These are phyloP conservation scores for Aspergillus bertholletiae DNA, from an alignment of 495 filamentous ascomycete genomes.

Conservation along the genomic window DNA sequence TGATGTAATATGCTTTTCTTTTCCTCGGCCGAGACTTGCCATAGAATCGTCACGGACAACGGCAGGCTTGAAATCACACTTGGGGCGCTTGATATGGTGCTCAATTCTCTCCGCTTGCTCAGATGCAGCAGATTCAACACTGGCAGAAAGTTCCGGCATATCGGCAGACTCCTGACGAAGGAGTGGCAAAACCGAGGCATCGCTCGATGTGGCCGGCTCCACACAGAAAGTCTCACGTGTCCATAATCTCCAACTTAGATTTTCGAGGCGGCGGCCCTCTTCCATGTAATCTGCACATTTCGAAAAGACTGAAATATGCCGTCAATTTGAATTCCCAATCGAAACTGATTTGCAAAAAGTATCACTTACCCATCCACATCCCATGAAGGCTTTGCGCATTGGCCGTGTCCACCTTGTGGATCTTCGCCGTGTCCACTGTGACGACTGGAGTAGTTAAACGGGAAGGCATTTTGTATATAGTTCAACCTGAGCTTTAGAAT, in stretches of 20 bases:
- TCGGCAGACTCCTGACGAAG: conserved; percentile 50
- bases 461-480: conserved; percentile 50
- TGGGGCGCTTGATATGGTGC: conserved; percentile 53
- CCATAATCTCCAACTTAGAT: conserved; percentile 95
- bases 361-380: conserved; percentile 89
- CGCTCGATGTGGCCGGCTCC: conserved; percentile 56
- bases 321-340: conserved; percentile 3
- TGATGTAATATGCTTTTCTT: conserved; percentile 88
- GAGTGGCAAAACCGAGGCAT: conserved; percentile 40
- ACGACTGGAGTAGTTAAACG: conserved; percentile 68
- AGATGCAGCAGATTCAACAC: conserved; percentile 79
- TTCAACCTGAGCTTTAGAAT: conserved; percentile 14
- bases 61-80: conserved; percentile 40
- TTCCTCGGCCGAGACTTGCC: conserved; percentile 58
- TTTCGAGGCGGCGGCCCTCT: conserved; percentile 88
- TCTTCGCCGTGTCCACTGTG: conserved; percentile 78
- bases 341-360: not conserved
- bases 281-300: conserved; percentile 93
- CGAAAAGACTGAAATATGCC: conserved; percentile 72
- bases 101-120: conserved; percentile 71
- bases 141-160: conserved; percentile 84
- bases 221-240: conserved; percentile 95
- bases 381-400: conserved; percentile 92
- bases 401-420: conserved; percentile 89
- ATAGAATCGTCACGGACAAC: conserved; percentile 49